These are phyloP conservation scores for Monascus ruber DNA, from an alignment of 2,329 filamentous ascomycete genomes.

Conservation along the genomic window DNA sequence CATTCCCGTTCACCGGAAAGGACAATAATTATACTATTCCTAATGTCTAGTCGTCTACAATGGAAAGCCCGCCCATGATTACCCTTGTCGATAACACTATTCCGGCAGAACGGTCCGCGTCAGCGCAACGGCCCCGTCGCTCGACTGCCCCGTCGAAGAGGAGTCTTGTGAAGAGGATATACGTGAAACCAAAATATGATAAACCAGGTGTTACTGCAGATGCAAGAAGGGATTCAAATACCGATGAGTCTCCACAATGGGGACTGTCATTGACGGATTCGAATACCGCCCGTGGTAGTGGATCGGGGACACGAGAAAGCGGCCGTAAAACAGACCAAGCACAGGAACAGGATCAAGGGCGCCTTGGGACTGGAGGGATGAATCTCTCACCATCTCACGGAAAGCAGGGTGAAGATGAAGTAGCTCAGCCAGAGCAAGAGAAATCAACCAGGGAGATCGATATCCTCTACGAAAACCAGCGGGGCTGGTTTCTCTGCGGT, in stretches of 20 bases:
- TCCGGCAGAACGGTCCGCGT: conserved; percentile 13
- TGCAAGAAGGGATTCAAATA: conserved; percentile 6
- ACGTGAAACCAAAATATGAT: conserved; percentile 43
- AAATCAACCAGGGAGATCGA: conserved; percentile 51
- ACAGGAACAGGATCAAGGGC: background rate
- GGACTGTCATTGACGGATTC: conserved; percentile 5
- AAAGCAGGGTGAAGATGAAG: background rate
- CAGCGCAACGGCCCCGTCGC: conserved; percentile 10
- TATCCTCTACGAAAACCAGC: conserved; percentile 89
- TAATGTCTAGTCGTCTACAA: conserved; percentile 4
- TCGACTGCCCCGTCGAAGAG: conserved; percentile 26
- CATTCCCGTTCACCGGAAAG: too few species aligned
- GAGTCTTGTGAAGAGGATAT: conserved; percentile 32
- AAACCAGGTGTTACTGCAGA: conserved; percentile 38
- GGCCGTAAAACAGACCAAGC: background rate
- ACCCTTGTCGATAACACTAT: conserved; percentile 31
- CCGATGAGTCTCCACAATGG: conserved; percentile 10
- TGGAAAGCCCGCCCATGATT: conserved; percentile 18
- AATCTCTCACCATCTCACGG: background rate
- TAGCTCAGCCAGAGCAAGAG: conserved; percentile 7
- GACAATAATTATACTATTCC: background rate
- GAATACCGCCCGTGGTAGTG: conserved; percentile 1
- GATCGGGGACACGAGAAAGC: background rate
- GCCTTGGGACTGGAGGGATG: background rate
- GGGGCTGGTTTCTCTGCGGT: conserved; percentile 81